Conservation (phyloP, 495 filamentous ascomycete genomes). For the Talaromyces borbonicus region DNA sequence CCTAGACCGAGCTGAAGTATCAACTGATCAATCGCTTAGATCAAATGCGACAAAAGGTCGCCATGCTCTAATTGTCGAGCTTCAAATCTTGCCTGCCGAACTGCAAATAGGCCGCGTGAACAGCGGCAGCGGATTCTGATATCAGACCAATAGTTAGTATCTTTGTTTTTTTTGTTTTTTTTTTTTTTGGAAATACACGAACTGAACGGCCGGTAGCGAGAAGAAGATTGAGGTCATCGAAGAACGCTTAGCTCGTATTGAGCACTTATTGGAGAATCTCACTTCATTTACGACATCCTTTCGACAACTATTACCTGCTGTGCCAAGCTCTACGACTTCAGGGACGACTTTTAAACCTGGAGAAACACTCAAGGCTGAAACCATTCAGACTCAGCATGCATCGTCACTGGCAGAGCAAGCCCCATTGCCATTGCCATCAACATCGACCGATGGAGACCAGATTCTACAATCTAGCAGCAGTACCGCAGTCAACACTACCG, state of each 20-base stretch:
- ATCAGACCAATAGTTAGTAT: constrained; percentile 55
- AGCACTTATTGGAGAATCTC: constrained; percentile 34
- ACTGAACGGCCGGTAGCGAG: constrained; percentile 39
- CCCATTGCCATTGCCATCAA: neutral
- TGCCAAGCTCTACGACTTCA: neutral
- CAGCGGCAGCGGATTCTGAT: constrained; percentile 54
- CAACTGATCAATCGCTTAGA: no score
- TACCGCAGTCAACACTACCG: neutral
- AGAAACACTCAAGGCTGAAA: constrained; percentile 10
- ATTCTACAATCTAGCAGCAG: neutral
- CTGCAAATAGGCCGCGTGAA: constrained; percentile 53
- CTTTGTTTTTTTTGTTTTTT: no score
- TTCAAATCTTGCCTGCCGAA: constrained; percentile 39
- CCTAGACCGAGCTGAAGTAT: no score
- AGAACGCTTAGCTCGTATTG: constrained; percentile 50
- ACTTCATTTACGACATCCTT: constrained; percentile 9
- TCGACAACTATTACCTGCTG: neutral
- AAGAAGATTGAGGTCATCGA: constrained; percentile 60
- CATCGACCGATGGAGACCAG: neutral
- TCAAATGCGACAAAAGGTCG: constrained; percentile 33
- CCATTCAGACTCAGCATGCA: constrained; percentile 15
- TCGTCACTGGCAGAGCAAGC: constrained; percentile 27
- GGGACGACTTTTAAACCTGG: constrained; percentile 6
- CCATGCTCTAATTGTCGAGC: constrained; percentile 41
- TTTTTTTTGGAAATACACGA: no score